Base-by-base conservation (phyloP, 306 rosid species). In the Prosopis cineraria region DNA sequence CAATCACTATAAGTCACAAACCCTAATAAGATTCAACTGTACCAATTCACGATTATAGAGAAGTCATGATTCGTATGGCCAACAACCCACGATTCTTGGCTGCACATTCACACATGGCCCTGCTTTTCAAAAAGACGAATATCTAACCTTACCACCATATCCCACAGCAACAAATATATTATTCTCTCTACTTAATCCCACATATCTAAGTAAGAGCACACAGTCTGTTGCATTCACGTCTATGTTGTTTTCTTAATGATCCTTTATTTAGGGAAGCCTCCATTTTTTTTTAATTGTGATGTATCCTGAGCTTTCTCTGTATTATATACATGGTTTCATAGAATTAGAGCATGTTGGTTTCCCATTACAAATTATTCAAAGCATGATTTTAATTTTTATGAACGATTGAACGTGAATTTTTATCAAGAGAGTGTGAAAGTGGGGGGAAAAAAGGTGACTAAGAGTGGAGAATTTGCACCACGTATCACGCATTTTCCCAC, bases 81-180 rank as follows among this genome's bases (percentile, higher is more conserved):
- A 70, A 76, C 53, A 63, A 19, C 78, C 82, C 84, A 80, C 74
- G 89, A 86, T 86, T 82, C 87, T 78, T 86, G 87, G 86, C 80
- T 78, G 73, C 86, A 82, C 84, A 80, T 25, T 40, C 76, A 84
- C 87, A 86, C 90, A 84, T 80, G 81, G 72, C 71, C 37, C 30
- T 53, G 20, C 71, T 63, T 71, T 44, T 77, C 44, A 80, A 50
- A 68, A 81, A 69, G 77, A 55, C 44, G 72, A 80, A 65, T 36
- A 45, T 79, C 31, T 14, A 36, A 82, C 74, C 84, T 73, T 67
- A 81, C 74, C 70, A 73, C 73, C 58, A 50, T 50, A 50, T 50
- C 59, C 59, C 55, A n/a, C 78, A 66, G 14, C 66, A 76, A 83
- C 53, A 65, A 74, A 6, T 2, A 62, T 62, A 7, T 70, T 82